Evolutionary conservation across 805 yeast species (phyloP), one percentile per base, ranked within the genome.

Genomic region (Wickerhamiella siamensis): DNA sequence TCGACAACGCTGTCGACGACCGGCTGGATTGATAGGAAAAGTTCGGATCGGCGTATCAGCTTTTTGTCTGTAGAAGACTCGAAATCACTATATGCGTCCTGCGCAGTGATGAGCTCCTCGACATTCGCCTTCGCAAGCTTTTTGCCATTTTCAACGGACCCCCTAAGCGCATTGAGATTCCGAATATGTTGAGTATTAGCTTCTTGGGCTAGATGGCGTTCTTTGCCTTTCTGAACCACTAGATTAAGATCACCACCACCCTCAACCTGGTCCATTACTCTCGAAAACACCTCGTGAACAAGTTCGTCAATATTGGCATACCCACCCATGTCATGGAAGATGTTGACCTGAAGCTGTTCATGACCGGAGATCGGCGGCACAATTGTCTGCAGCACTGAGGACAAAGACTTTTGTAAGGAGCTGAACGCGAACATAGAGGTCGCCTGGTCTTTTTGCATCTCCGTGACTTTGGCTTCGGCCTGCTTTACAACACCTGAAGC

Each of bases 71-170:
- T 45, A 2, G 44, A 37, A 16, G 38, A 41, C 12, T 18, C 38
- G 4, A 19, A 4, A 5, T 29, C 14, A 17, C 27, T 15, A 14
- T 34, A 22, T 6, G 38, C 36, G 12, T 50, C 47, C 16, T 48
- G 54, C 21, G 54, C 48, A 16, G 51, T 43, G 14, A 47, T 46
- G 77, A 75, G 41, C 26, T 76, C 74, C 24, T 84, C 95, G 51
- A 88, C 69, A 55, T 84, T 87, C 3, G 96, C 97, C 52, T 74
- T 69, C 33, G 93, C 80, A 45, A 91, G 70, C 58, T 91, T 88
- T 53, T 82, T 93, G 12, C 91, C 96, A 58, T 84, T 94, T 35
- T 75, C 71, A 1, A 75, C 53, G 48, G 80, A 79, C 6, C 96
- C 96, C 17, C 70, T 64, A 56, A 86, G 83, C 50, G 82, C 58